Percentiles rank a stretch among this genome's conserved stretches.
Evolutionary conservation across 1,284 basidiomycete species (phyloP).

Genomic region (Phlebopus sp.): DNA sequence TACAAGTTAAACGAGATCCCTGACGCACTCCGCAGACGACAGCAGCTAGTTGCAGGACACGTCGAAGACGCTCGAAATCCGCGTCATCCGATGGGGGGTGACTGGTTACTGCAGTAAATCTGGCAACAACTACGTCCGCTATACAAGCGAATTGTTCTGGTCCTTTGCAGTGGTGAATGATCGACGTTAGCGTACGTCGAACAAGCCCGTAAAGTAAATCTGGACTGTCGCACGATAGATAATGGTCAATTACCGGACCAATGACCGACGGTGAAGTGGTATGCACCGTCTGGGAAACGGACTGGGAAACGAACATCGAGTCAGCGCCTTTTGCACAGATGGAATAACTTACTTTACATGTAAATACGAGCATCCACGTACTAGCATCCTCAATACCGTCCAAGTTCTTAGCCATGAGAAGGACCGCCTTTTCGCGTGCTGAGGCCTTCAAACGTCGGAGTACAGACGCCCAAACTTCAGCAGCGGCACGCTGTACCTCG

Average conservation of each 20-base stretch:
- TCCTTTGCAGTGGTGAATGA: conserved; percentile 77
- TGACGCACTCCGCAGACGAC: conserved; percentile 59
- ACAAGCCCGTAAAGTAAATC: conserved; percentile 53
- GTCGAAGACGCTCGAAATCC: conserved; percentile 31
- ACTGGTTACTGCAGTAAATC: conserved; percentile 25
- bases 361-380: conserved; percentile 67
- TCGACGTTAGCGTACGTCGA: conserved; percentile 71
- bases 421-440: conserved; percentile 50
- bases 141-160: conserved; percentile 62
- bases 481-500: conserved; percentile 67
- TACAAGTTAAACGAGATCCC: conserved; percentile 61
- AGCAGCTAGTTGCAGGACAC: conserved; percentile 47
- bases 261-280: conserved; percentile 69
- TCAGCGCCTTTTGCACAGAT: background rate
- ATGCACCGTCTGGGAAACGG: conserved; percentile 76
- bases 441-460: conserved; percentile 60
- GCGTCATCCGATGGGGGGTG: conserved; percentile 13
- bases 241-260: conserved; percentile 48
- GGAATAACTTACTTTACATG: conserved; percentile 59
- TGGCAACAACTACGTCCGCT: conserved; percentile 49
- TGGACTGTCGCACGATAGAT: conserved; percentile 45
- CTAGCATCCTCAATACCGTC: conserved; percentile 54
- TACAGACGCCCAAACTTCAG: conserved; percentile 76
- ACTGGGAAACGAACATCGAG: conserved; percentile 39
- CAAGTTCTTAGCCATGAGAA: conserved; percentile 44